Evolutionary conservation across 129 eudicot species (phyloP).

Genomic region (Scalesia atractyloides): DNA sequence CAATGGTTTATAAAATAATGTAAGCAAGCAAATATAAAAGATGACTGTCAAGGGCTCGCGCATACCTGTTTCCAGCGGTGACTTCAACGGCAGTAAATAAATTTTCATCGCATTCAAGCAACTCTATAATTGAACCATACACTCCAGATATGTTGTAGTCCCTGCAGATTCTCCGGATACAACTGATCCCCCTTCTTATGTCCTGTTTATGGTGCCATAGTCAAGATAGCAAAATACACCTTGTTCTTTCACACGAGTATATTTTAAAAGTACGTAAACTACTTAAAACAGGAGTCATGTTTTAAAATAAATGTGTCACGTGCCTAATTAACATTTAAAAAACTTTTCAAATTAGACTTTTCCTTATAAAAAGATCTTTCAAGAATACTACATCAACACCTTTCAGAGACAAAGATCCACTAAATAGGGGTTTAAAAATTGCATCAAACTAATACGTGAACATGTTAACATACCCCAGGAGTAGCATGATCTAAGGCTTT

Average conservation of each 20-base stretch:
- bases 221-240: conserved; percentile 23
- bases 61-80: conserved; percentile 96
- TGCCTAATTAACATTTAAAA: conserved; percentile 9
- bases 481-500: conserved; percentile 95
- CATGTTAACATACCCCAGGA: conserved; percentile 79
- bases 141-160: conserved; percentile 71
- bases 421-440: conserved; percentile 9
- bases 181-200: conserved; percentile 85
- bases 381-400: conserved; percentile 10
- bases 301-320: neutral
- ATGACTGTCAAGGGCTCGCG: neutral
- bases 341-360: conserved; percentile 11
- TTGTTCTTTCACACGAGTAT: neutral
- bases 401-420: conserved; percentile 15
- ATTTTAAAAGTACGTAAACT: neutral
- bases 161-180: conserved; percentile 74
- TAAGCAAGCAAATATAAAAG: conserved; percentile 8
- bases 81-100: conserved; percentile 99
- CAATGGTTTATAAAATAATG: neutral
- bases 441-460: conserved; percentile 2
- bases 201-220: conserved; percentile 52
- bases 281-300: neutral
- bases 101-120: conserved; percentile 89
- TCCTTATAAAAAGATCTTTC: neutral
- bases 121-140: conserved; percentile 80